These are phyloP conservation scores for Postia placenta DNA, from an alignment of 768 basidiomycete species.

Conservation along the genomic window DNA sequence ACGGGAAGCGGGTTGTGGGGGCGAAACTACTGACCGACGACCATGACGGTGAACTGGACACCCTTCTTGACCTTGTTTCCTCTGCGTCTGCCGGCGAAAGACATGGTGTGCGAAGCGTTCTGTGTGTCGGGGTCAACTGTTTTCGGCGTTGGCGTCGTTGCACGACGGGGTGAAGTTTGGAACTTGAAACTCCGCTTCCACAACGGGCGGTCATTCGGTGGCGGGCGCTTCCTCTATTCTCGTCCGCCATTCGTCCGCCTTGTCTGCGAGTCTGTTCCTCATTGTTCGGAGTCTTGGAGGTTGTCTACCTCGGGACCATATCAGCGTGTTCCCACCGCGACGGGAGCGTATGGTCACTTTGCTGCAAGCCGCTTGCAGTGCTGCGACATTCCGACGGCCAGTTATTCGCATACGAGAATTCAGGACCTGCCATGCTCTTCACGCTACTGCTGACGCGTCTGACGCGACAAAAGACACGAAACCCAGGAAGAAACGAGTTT, in stretches of 20 bases:
- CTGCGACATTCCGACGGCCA: conserved; percentile 3
- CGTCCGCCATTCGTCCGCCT: no score
- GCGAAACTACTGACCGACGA: conserved; percentile 70
- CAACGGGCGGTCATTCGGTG: background rate
- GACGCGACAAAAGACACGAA: conserved; percentile 3
- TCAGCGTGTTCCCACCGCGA: no score
- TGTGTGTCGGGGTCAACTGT: conserved; percentile 15
- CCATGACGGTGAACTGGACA: conserved; percentile 96
- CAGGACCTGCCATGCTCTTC: background rate
- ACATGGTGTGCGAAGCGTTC: conserved; percentile 41
- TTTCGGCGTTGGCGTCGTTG: conserved; percentile 11
- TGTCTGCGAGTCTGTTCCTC: no score
- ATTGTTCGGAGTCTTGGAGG: no score
- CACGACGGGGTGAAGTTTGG: conserved; percentile 14
- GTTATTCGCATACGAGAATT: background rate
- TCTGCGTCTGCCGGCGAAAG: conserved; percentile 80
- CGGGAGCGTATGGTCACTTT: conserved; percentile 14
- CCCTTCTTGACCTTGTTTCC: conserved; percentile 99
- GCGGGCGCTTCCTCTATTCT: background rate
- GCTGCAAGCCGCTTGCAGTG: conserved; percentile 6
- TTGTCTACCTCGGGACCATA: no score
- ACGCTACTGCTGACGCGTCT: background rate
- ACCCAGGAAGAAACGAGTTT: conserved; percentile 10
- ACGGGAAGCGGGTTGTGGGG: conserved; percentile 6
- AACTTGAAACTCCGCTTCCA: conserved; percentile 23